Base-by-base conservation (phyloP, 2,329 filamentous ascomycete species). In the Paecilomyces formosus region DNA sequence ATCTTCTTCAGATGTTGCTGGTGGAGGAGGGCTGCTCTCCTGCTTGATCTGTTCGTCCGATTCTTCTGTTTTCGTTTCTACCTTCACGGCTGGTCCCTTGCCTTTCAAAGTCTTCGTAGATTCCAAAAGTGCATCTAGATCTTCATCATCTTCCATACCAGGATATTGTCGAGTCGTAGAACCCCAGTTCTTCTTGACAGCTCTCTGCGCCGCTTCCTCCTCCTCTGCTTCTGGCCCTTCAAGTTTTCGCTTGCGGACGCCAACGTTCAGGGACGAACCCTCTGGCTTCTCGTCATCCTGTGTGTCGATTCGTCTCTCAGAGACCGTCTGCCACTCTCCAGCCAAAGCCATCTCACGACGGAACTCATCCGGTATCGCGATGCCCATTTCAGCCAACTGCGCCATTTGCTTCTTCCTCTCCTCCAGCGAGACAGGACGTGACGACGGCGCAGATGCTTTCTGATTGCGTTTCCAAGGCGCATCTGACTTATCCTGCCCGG, bases 301-400 rank as follows among this genome's bases (percentile, higher is more conserved):
- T 21, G 62, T 45, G 30, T 60, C 60, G 39, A 76, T 68, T 22
- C 67, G 65, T 30, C 66, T 75, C 63, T 78, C 80, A 52, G 85
- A 81, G 49, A 90, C 83, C 5, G 83, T 85, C 59, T 90, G 85
- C 93, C 93, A 99, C 56, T 96, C 89, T 31, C 94, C 91, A 3
- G 88, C 87, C 78, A 97, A 86, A 4, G 92, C 92, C 84, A 97
- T 86, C 60, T 94, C 90, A 1, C 83, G 81, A 60, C 90, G 81
- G 58, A 90, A 86, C 63, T 89, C 86, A 52, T 90, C 86, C 0
- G 94, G 94, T 57, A 97, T 84, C 53, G 86, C 85, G 54, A 99
- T 86, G 0, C 94, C 94, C 81, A 99, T 83, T 35, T 88, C 89
- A 3, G 88, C 92, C 11, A 99, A 80, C 74, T 97, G 92, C 62